Base-by-base conservation (phyloP, 108 stramenopile genomes). In the Cyclotella atomus region DNA sequence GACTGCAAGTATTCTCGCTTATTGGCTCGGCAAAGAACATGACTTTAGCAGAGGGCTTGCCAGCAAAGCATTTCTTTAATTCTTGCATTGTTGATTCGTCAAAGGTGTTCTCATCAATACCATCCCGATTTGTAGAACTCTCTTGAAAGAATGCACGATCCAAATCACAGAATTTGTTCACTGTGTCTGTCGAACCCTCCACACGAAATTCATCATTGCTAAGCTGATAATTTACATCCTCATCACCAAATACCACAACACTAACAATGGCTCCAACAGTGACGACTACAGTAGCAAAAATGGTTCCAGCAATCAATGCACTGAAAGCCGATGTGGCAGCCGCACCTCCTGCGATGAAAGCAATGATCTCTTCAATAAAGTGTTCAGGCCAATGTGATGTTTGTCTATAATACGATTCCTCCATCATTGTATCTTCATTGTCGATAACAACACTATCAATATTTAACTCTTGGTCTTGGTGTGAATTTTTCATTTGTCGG, bases 301-400 rank as follows among this genome's bases (percentile, higher is more conserved):
- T 72, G 4, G 71, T 71, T 16, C 54, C 66, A 24, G 65, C 52
- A 27, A 60, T 49, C 23, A 66, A 43, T 0, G 77, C 64, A 8
- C 9, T 50, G 28, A 78, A 78, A 0, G 71, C 65, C 20, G 71
- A 59, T 33, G 70, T 65, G 4, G 77, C 77, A 10, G 77, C 72
- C 16, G 77, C 77, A 20, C 65, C 77, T 2, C 65, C 56, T 17
- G 63, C 56, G 30, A 73, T 59, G 21, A 61, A 65, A 20, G 71
- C 72, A 0, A 72, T 46, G 28, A 60, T 60, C 12, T 73, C 77
- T 32, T 78, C 46, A 7, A 78, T 30, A 44, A 70, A 70, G 46
- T 70, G 68, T 17, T 36, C 46, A 14, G 64, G 64, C 64, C 64
- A 65, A 12, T 7, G 45, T 4, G 43, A 46, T 46, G 25, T 16